Base-by-base conservation (phyloP, 371 early-diverging fungal genomes). In the Rhizopus delemar region DNA sequence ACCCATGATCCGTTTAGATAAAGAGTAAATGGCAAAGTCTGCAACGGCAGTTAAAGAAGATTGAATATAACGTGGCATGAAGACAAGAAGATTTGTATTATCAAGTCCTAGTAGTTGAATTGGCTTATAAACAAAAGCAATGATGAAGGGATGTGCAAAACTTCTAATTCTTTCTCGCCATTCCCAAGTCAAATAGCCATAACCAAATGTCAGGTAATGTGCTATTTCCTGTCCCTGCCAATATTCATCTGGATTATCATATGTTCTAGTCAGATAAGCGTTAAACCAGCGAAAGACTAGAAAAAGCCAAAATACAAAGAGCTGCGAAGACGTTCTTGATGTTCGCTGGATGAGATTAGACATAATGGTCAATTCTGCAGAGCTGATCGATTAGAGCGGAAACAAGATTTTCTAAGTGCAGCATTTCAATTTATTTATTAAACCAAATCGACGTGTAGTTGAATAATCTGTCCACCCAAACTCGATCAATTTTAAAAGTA, bases 131-230 rank as follows among this genome's bases (percentile, higher is more conserved):
- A 88, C 66, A 1, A 63, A 57, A 4, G 90, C 91, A 80, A 93
- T 88, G 12, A 89, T 46, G 51, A 86, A 57, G 0, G 97, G 97
- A 77, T 95, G 91, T 29, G 86, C 68, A 63, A 82, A 85, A 36
- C 90, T 86, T 34, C 96, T 77, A 39, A 95, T 78, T 66, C 74
- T 61, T n/a, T 75, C 73, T 53, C 65, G 66, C 96, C 96, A 96
- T 70, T 96, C 96, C 96, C 97, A 97, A 5, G 96, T 94, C 64
- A 90, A 62, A 59, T 90, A 90, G 3, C 97, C 97, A 68, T 88
- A 80, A 60, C 90, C 91, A 81, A 92, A 95, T 0, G 85, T 88
- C 36, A 82, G 62, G 33, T 69, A 63, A 75, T 96, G 93, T 0
- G 92, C 95, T 8, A 96, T 88, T 75, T 97, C 96, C 31, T 86